A percentile compares a stretch with the other conserved stretches of the same genome.
phyloP scores from a whole-genome alignment of 257 asterid genomes.

The Solanum bulbocastanum region DNA sequence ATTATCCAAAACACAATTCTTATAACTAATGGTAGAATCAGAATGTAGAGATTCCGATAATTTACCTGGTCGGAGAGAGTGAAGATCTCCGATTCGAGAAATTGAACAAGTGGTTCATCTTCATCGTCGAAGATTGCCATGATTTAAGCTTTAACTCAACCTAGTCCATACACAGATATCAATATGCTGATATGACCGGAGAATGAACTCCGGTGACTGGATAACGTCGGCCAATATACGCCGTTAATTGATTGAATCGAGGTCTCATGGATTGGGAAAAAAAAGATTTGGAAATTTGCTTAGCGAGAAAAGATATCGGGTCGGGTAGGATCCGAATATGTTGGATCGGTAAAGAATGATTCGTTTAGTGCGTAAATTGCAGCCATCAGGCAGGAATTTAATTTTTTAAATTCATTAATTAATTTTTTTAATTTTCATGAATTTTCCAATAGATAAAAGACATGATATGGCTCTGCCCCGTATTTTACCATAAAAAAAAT shows the following conservation, averaged over 20 bases:
- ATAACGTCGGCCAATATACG: constrained; percentile 33
- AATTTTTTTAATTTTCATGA: background rate
- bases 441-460: background rate
- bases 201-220: constrained; percentile 32
- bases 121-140: constrained; percentile 85
- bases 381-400: background rate
- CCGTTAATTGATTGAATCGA: constrained; percentile 35
- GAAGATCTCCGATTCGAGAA: constrained; percentile 77
- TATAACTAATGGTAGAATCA: background rate
- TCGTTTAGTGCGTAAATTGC: background rate
- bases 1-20: background rate
- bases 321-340: background rate
- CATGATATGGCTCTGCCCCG: background rate
- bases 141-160: background rate
- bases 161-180: background rate
- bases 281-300: background rate
- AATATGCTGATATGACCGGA: background rate
- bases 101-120: constrained; percentile 63
- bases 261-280: background rate
- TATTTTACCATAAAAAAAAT: no score
- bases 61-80: constrained; percentile 61
- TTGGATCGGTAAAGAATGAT: background rate
- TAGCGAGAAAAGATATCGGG: background rate
- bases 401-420: no score
- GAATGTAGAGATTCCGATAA: background rate